phyloP scores from a whole-genome alignment of 352 stramenopile genomes.

The Pythium angustatum region DNA sequence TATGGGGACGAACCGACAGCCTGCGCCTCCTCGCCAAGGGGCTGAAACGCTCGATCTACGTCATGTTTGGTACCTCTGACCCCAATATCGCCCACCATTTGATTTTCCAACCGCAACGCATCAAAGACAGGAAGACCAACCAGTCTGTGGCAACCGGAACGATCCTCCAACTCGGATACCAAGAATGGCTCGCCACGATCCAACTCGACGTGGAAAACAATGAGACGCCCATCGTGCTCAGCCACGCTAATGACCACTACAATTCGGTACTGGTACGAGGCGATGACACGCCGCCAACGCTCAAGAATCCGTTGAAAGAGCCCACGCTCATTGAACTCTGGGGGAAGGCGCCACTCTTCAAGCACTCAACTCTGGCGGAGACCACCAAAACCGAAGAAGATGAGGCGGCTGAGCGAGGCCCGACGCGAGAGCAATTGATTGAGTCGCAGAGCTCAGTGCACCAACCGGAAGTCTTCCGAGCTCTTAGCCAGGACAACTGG shows the following conservation, averaged over 20 bases:
- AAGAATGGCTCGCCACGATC: not conserved
- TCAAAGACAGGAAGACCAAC: not conserved
- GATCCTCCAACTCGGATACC: not conserved
- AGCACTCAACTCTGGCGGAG: not conserved
- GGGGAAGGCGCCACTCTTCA: not conserved
- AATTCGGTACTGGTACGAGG: not conserved
- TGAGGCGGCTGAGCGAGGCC: no score
- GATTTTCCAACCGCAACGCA: not conserved
- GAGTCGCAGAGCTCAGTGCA: not conserved
- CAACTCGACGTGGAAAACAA: not conserved
- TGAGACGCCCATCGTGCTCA: not conserved
- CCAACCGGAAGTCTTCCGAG: not conserved
- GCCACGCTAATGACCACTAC: not conserved
- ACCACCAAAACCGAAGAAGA: no score
- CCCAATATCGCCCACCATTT: not conserved
- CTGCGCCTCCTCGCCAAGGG: constrained; percentile 5
- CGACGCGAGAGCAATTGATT: not conserved
- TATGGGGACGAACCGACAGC: constrained; percentile 9
- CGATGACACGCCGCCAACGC: not conserved
- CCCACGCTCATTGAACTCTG: not conserved
- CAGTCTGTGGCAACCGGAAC: not conserved
- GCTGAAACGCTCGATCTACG: not conserved
- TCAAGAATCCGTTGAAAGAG: not conserved
- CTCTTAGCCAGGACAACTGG: not conserved
- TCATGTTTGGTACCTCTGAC: not conserved